Percentiles rank a stretch among this genome's conserved stretches.
phyloP scores from a whole-genome alignment of 2,329 filamentous ascomycete species.

The Alternaria infectoria region DNA sequence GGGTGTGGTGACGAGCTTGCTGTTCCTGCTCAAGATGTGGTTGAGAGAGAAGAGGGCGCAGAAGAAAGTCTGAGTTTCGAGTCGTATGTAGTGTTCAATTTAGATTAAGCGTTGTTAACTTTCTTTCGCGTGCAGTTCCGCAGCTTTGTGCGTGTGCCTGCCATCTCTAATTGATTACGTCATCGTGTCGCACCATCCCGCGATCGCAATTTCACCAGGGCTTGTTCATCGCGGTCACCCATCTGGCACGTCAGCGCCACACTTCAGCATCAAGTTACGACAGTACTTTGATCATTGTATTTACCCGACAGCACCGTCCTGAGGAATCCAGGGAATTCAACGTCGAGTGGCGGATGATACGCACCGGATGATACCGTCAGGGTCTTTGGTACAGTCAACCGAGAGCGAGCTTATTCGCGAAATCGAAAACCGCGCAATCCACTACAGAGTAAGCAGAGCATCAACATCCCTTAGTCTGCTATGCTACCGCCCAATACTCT shows the following conservation, averaged over 20 bases:
- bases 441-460: neutral
- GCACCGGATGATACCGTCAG: neutral
- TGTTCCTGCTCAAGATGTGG: conserved; percentile 32
- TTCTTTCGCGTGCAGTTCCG: neutral
- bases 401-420: neutral
- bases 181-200: neutral
- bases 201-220: neutral
- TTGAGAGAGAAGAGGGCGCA: conserved; percentile 3
- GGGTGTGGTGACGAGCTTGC: conserved; percentile 31
- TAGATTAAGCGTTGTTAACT: neutral
- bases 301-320: neutral
- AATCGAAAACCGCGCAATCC: neutral
- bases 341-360: neutral
- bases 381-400: neutral
- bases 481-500: neutral
- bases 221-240: neutral
- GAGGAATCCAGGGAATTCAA: neutral
- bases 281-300: neutral
- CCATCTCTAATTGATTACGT: neutral
- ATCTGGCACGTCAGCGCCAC: neutral
- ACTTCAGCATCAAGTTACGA: neutral
- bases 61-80: neutral
- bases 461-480: neutral
- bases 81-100: neutral
- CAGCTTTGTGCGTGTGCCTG: neutral